Conservation (phyloP, 2,329 filamentous ascomycete genomes). For the Emmonsia crescens region DNA sequence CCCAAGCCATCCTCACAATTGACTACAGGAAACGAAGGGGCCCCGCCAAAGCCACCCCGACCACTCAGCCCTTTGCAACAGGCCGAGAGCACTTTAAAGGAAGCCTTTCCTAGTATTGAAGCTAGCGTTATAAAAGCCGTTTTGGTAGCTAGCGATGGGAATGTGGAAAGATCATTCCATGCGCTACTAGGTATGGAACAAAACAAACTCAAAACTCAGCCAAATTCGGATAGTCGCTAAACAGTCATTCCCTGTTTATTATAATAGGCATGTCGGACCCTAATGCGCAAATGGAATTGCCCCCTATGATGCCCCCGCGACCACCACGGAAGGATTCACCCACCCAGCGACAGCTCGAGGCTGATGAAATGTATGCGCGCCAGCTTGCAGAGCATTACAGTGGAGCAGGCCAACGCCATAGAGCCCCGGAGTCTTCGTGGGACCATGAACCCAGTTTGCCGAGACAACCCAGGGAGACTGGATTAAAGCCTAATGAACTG, state of each 20-base stretch:
- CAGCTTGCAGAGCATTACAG: constrained; percentile 89
- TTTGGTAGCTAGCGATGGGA: constrained; percentile 70
- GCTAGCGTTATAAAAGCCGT: constrained; percentile 73
- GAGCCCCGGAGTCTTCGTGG: constrained; percentile 10
- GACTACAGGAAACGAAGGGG: constrained; percentile 18
- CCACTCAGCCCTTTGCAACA: constrained; percentile 73
- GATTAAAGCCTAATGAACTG: constrained; percentile 45
- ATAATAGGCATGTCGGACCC: constrained; percentile 65
- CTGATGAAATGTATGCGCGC: constrained; percentile 83
- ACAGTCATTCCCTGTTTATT: background rate
- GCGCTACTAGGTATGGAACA: constrained; percentile 62
- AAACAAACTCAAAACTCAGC: background rate
- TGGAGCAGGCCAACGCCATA: constrained; percentile 21
- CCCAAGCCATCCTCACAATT: constrained; percentile 16
- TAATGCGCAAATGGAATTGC: constrained; percentile 52
- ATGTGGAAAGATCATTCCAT: constrained; percentile 90
- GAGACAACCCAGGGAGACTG: constrained; percentile 41
- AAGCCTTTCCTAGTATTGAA: constrained; percentile 86
- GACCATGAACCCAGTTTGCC: constrained; percentile 24
- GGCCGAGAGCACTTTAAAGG: constrained; percentile 77
- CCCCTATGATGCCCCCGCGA: constrained; percentile 72
- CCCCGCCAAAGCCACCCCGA: constrained; percentile 75
- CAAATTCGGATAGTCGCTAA: background rate
- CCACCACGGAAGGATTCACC: constrained; percentile 48
- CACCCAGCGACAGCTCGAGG: constrained; percentile 69